Evolutionary conservation across 805 yeast genomes (phyloP), one percentile per base, ranked within the genome.

Genomic region (Candida cerambycidarum): DNA sequence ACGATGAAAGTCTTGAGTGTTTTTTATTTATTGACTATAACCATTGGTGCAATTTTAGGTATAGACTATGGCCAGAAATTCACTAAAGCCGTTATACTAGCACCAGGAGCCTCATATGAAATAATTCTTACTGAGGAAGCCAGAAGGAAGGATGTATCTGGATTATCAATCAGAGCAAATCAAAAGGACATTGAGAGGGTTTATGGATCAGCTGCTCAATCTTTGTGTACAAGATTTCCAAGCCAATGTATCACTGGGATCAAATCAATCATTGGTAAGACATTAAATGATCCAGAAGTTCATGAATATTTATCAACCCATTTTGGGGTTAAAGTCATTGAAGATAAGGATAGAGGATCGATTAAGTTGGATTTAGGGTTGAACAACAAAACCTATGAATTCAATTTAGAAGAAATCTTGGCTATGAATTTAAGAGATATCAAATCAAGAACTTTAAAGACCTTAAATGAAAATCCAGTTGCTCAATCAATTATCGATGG

Each of bases 101-200:
- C 97, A 0, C 97, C 97, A 0, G 88, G 89, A 10, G 81, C 89
- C 15, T 85, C 89, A 12, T 82, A 90, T 58, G 98, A 93, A 56
- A 76, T 93, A 31, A 83, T 93, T 11, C 69, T 93, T 47, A 88
- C 97, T 3, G 83, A 88, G 18, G 98, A 93, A 55, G 84, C 96
- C 2, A 88, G 89, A 63, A 75, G 99, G 44, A 93, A 93, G 60
- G 98, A 92, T 55, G 70, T 82, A 4, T 76, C 90, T 3, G 97
- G 95, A 1, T 53, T 93, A 10, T 82, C 86, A 0, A 71, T 90
- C 46, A 76, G 81, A 39, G 61, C 68, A 1, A 61, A 43, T 32
- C 49, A 50, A 13, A 53, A 65, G 5, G 68, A 69, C 21, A 46
- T 84, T 12, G 92, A 85, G 56, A 75, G 98, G 53, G 67, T 79